Base-by-base conservation (phyloP, 345 rosid genomes). In the Euphorbia tirucalli region DNA sequence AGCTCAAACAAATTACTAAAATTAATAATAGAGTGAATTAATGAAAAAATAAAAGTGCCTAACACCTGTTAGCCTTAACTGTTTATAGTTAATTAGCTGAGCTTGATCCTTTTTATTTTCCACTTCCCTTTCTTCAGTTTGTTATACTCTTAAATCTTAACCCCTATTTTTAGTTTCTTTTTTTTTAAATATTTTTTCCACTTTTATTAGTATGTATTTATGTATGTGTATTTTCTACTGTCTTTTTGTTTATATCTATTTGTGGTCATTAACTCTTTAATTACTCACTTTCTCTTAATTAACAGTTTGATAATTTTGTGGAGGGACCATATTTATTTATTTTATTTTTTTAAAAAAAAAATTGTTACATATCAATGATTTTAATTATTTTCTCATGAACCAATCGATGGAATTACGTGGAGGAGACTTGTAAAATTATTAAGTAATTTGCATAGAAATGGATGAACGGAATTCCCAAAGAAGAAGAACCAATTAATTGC, bases 401-500 rank as follows among this genome's bases (percentile, higher is more conserved):
- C 49, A 22, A 22, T 63, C 28, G 35, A 63, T 39, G 30, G 9
- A 37, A 39, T 63, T 10, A 63, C 19, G 30, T 63, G 7, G n/a
- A 35, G 39, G 39, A 35, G 39, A 35, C 39, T 35, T 35, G 39
- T 35, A 35, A 35, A 7, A 35, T 35, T 3, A 35, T 35, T 35
- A n/a, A n/a, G n/a, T n/a, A n/a, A n/a, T n/a, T n/a, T n/a, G n/a
- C n/a, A 35, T 35, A 3, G 39, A 35, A 35, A 35, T 3, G 39
- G 7, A 35, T 3, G 7, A 43, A 70, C 65, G 73, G 65, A 70
- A 31, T 15, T 30, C 19, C 65, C 73, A 58, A 57, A 18, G 72
- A 57, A 15, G 18, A 21, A 5, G 18, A 43, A 44, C 15, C 0
- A 22, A 14, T 22, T 21, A 6, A 1, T 8, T 37, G 16, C 7